Base-by-base conservation (phyloP, 2,329 filamentous ascomycete genomes). In the Nemania sp. region DNA sequence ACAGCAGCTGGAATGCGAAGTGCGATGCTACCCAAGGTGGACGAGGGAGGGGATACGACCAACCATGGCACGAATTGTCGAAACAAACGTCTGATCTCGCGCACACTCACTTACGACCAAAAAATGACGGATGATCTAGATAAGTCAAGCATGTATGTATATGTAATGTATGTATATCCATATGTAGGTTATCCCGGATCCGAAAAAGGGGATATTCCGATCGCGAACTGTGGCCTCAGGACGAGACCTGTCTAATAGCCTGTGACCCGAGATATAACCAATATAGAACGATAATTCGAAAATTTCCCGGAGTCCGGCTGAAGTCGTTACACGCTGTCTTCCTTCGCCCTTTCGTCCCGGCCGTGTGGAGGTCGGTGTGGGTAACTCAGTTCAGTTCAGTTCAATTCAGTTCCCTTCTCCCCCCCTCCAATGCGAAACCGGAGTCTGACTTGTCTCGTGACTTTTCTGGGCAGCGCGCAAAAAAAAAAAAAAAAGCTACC, bases 251-350 rank as follows among this genome's bases (percentile, higher is more conserved):
- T 29, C 18, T 18, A 3, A n/a, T 38, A 29, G 32, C 7, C 51
- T n/a, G 29, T 32, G 18, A 35, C 32, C 32, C 32, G 11, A 35
- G 38, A 15, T 22, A 52, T 52, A n/a, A 53, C 51, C 55, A 61
- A 67, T 64, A 61, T 67, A 59, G 26, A 52, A 52, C 26, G 57
- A 52, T 52, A 18, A 56, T 15, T 62, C 58, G 58, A 63, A 47
- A 63, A 56, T 26, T 64, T 62, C 45, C 56, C 64, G 57, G 62
- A 62, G 57, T 59, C 59, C 67, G 49, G 67, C 35, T 64, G 67
- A 61, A 56, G 38, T 61, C 47, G 52, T 49, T 49, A 24, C 7
- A 59, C 54, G 26, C 22, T 22, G n/a, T n/a, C 27, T 2, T 32
- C n/a, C n/a, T 41, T 18, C 29, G 22, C 27, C 53, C 26, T 24